Percentiles rank a stretch among this genome's conserved stretches.
Conservation (phyloP, 768 basidiomycete genomes). For the Xerocomellus amylosporus region DNA sequence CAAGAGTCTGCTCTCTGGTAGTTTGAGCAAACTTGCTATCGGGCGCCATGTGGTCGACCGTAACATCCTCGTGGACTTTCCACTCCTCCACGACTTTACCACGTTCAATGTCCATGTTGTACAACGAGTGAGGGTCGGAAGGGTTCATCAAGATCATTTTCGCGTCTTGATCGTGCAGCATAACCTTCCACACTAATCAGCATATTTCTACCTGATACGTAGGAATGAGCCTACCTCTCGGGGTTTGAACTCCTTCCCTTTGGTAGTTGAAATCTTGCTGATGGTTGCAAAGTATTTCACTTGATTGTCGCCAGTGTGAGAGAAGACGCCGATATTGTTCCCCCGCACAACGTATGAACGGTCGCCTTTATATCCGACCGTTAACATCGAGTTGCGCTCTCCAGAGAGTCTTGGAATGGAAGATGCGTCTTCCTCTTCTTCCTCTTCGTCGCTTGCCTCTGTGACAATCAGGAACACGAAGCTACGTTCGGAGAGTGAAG, state of each 20-base stretch:
- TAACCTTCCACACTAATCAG: conserved; percentile 55
- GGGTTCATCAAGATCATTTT: conserved; percentile 95
- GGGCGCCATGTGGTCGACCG: conserved; percentile 87
- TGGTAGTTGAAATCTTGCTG: conserved; percentile 72
- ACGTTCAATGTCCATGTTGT: conserved; percentile 87
- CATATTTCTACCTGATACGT: neutral
- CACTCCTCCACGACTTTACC: conserved; percentile 98
- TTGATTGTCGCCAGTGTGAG: conserved; percentile 61
- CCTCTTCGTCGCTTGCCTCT: conserved; percentile 45
- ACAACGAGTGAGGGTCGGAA: conserved; percentile 74
- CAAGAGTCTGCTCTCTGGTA: conserved; percentile 87
- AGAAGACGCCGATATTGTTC: conserved; percentile 89
- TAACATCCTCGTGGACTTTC: conserved; percentile 91
- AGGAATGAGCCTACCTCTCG: conserved; percentile 58
- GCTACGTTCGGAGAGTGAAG: neutral
- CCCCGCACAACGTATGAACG: conserved; percentile 92
- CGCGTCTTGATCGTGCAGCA: conserved; percentile 95
- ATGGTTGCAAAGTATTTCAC: conserved; percentile 89
- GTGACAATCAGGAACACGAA: conserved; percentile 29
- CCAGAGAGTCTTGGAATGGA: conserved; percentile 45
- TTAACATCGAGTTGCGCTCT: conserved; percentile 82
- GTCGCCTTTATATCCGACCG: conserved; percentile 94
- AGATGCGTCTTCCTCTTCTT: conserved; percentile 37
- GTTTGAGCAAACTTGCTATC: conserved; percentile 94
- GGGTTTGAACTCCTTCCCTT: conserved; percentile 83